Evolutionary conservation across 208 protist genomes (phyloP).

Genomic region (Polymyxa betae): DNA sequence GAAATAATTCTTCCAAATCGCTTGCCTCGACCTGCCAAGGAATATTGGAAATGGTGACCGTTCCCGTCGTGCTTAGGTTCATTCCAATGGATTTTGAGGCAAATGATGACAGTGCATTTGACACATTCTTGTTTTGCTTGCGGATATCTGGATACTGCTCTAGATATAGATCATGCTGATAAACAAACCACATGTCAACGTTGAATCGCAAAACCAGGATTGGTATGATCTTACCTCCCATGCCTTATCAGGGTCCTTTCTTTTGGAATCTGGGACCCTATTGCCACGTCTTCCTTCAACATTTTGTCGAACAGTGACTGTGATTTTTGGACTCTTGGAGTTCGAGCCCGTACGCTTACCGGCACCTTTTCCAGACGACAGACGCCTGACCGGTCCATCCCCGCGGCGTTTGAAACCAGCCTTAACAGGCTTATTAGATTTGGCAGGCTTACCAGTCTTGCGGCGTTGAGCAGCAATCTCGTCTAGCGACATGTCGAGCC

Average conservation of each 20-base stretch:
- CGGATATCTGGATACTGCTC: conserved; percentile 8
- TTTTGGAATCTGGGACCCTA: not conserved
- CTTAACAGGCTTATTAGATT: too few relatives aligned
- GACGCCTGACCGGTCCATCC: too few relatives aligned
- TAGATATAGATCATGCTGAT: not conserved
- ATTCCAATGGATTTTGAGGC: not conserved
- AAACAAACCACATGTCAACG: not conserved
- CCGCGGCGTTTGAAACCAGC: too few relatives aligned
- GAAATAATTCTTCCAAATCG: not conserved
- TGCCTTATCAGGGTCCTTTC: not conserved
- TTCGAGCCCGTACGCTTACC: too few relatives aligned
- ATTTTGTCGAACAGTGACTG: not conserved
- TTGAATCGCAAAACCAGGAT: not conserved
- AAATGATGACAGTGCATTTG: conserved; percentile 18
- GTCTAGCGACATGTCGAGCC: conserved; percentile 37
- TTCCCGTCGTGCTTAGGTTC: not conserved
- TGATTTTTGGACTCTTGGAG: too few relatives aligned
- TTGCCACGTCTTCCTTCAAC: not conserved
- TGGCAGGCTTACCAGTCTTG: not conserved
- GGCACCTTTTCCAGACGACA: too few relatives aligned
- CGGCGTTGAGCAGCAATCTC: conserved; percentile 17
- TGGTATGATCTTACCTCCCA: not conserved
- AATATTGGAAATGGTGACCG: not conserved
- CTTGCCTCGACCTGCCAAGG: conserved; percentile 32
- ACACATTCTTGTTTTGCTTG: not conserved